Base-by-base conservation (phyloP, 306 rosid genomes). In the Gleditsia sinensis region DNA sequence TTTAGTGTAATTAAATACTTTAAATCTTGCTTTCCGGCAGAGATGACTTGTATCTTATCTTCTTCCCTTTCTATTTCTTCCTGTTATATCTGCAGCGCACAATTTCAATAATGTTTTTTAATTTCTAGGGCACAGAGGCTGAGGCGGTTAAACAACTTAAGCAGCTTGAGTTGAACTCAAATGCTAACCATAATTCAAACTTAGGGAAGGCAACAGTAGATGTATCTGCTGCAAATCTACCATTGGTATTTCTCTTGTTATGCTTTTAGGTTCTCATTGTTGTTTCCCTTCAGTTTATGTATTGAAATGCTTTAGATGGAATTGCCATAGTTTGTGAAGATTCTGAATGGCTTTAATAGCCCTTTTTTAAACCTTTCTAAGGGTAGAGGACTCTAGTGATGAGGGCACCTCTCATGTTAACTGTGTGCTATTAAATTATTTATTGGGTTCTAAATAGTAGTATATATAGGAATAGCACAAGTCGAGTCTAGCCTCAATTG, bases 71-170 rank as follows among this genome's bases (percentile, higher is more conserved):
- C 11, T 27, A 32, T 24, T 45, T 82, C 57, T 63, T 20, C 56
- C 7, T 24, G 33, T 39, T 73, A 24, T 51, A 60, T 75, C 67
- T 50, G 71, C 64, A 23, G 32, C 33, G 12, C 16, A 71, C 5
- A 71, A 65, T 67, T 59, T 65, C 67, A 33, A 58, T 51, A 30
- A 40, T 70, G 68, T 57, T 60, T 80, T 68, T 74, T 80, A 70
- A 74, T 76, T 82, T 86, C 55, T 84, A 94, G 98, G 89, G 89
- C 72, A 86, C 84, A 50, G 97, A 88, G 83, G 88, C 86, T 14
- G 87, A 87, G 58, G 91, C 87, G 51, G 73, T 88, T 79, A 90
- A 92, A 75, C 88, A 88, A 85, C 96, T 95, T 55, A 86, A 88
- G 88, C 96, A 82, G 85, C 90, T 85, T 27, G 90, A 85, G 68